Percentiles rank a stretch among this genome's conserved stretches.
Conservation (phyloP, 164 flowering plant genomes). For the Stephania cephalantha region DNA sequence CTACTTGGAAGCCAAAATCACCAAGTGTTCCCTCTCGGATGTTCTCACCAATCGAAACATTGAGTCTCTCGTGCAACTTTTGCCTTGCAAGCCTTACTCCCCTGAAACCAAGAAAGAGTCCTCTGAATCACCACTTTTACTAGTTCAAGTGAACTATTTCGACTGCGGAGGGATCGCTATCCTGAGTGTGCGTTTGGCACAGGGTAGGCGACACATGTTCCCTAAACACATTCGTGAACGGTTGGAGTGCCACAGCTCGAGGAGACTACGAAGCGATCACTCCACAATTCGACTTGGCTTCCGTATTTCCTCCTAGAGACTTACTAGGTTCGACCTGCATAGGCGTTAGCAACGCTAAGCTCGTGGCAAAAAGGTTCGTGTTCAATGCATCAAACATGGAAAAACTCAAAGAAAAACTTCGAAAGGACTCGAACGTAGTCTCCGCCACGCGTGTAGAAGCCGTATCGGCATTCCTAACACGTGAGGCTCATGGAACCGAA, state of each 20-base stretch:
- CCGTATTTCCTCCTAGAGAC: conserved; percentile 29
- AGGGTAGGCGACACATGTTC: conserved; percentile 37
- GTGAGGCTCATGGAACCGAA: conserved; percentile 10
- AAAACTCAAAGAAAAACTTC: conserved; percentile 8
- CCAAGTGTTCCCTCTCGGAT: not conserved
- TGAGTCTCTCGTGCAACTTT: conserved; percentile 17
- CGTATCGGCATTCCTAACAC: conserved; percentile 20
- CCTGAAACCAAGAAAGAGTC: not conserved
- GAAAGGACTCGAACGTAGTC: too few relatives aligned
- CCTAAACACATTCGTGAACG: conserved; percentile 26
- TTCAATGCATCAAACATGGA: conserved; percentile 17
- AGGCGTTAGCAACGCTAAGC: not conserved
- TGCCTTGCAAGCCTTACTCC: conserved; percentile 17
- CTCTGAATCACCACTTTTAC: conserved; percentile 9
- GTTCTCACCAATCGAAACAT: conserved; percentile 12
- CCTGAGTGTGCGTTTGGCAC: conserved; percentile 40
- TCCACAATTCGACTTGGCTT: conserved; percentile 23
- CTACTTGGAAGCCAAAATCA: conserved; percentile 2
- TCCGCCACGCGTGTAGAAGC: conserved; percentile 13
- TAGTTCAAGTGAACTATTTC: conserved; percentile 38
- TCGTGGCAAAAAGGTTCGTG: conserved; percentile 20
- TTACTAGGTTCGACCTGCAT: conserved; percentile 7
- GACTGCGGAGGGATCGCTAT: conserved; percentile 56
- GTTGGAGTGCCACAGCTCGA: conserved; percentile 36
- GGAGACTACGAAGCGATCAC: conserved; percentile 3